Percentiles rank a stretch among this genome's conserved stretches.
Evolutionary conservation across 2,329 filamentous ascomycete species (phyloP).

Genomic region (Dothiorella sarmentorum): DNA sequence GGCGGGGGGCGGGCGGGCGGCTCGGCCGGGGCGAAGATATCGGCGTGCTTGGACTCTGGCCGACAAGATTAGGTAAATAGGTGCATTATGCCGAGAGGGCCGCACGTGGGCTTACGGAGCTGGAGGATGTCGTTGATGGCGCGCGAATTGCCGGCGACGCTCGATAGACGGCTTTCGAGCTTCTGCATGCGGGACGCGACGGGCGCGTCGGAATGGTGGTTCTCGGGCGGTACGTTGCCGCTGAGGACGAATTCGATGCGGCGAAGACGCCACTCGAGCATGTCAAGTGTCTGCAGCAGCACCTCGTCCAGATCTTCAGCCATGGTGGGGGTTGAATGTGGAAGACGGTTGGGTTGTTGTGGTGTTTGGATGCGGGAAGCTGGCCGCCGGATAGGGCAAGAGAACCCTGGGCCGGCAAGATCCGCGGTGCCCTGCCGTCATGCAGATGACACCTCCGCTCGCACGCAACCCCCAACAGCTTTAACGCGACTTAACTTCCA

Average conservation of each 20-base stretch:
- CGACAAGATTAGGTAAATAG: background rate
- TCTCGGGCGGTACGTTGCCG: constrained; percentile 30
- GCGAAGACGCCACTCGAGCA: constrained; percentile 45
- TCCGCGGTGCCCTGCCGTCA: constrained; percentile 2
- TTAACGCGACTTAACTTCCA: background rate
- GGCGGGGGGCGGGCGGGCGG: constrained; percentile 6
- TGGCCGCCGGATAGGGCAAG: constrained; percentile 5
- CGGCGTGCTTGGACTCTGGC: constrained; percentile 40
- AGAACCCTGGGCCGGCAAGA: constrained; percentile 12
- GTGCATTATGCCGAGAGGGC: background rate
- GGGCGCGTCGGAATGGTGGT: constrained; percentile 24
- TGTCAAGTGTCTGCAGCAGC: constrained; percentile 40
- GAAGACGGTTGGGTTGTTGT: background rate
- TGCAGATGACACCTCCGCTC: constrained; percentile 15
- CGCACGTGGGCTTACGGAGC: constrained; percentile 28
- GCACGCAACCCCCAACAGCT: constrained; percentile 5
- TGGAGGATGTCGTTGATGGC: constrained; percentile 40
- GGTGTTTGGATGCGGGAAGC: background rate
- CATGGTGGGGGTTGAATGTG: background rate
- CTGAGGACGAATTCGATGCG: constrained; percentile 44
- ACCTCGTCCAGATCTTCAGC: constrained; percentile 38
- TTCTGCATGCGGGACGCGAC: constrained; percentile 35
- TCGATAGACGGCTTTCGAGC: constrained; percentile 37
- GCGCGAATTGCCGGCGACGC: constrained; percentile 39
- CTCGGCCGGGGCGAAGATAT: constrained; percentile 30